Evolutionary conservation across 371 early-diverging fungal species (phyloP).

Genomic region (Polyrhizophydium stewartii): DNA sequence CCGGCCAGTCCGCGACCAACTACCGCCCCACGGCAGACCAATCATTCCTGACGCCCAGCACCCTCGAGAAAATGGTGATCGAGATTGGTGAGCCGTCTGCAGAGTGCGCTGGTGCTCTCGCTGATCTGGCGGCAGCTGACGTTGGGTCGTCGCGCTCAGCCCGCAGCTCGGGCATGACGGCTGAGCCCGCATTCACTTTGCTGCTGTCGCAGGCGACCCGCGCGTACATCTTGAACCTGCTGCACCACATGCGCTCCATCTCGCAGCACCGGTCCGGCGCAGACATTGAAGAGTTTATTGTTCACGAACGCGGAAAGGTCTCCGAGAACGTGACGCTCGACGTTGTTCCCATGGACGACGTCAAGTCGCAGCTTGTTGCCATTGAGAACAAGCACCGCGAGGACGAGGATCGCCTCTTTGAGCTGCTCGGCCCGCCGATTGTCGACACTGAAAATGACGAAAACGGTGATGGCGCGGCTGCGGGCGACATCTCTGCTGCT

Average conservation of each 20-base stretch:
- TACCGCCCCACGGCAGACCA: too few species aligned
- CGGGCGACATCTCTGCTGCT: too few species aligned
- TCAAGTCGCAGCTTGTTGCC: not conserved
- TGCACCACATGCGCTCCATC: not conserved
- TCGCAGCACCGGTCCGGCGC: slow-evolving; percentile 1
- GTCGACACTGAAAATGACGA: not conserved
- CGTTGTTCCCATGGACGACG: not conserved
- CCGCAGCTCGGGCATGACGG: too few species aligned
- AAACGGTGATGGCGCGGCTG: not conserved
- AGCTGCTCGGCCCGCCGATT: not conserved
- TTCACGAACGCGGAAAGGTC: not conserved
- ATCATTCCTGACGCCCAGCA: too few species aligned
- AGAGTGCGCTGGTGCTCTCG: too few species aligned
- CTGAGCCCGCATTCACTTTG: not conserved
- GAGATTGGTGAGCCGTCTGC: too few species aligned
- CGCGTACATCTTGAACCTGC: not conserved
- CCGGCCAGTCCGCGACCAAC: too few species aligned
- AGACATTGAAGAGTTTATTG: not conserved
- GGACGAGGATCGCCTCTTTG: not conserved
- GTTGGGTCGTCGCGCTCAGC: too few species aligned
- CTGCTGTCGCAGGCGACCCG: not conserved
- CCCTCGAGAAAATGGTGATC: too few species aligned
- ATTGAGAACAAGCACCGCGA: not conserved
- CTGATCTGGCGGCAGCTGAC: too few species aligned
- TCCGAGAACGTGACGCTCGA: not conserved